Conservation (phyloP, 2,329 filamentous ascomycete genomes). For the Dothidotthia symphoricarpi region DNA sequence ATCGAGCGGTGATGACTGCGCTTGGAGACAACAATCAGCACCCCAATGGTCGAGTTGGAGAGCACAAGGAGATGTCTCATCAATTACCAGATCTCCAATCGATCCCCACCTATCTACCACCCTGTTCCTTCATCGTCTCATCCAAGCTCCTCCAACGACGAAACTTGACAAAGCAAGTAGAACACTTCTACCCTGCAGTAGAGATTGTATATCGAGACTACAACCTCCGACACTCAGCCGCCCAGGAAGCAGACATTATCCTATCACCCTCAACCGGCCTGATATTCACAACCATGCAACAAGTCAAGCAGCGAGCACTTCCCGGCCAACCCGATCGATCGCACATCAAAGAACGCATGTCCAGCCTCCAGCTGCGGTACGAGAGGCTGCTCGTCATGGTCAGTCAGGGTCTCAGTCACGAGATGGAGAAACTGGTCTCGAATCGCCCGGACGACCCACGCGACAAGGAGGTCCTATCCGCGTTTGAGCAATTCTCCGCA, state of each 20-base stretch:
- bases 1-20: background rate
- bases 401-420: slow-evolving; percentile 44
- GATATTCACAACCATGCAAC: slow-evolving; percentile 68
- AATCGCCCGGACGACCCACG: slow-evolving; percentile 28
- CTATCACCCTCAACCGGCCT: slow-evolving; percentile 68
- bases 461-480: slow-evolving; percentile 49
- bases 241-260: slow-evolving; percentile 68
- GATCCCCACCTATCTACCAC: slow-evolving; percentile 16
- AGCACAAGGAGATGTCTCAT: background rate
- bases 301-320: slow-evolving; percentile 68
- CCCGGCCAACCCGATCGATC: slow-evolving; percentile 54
- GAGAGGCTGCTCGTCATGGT: slow-evolving; percentile 68
- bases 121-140: slow-evolving; percentile 54
- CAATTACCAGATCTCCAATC: slow-evolving; percentile 24
- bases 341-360: slow-evolving; percentile 55
- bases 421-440: slow-evolving; percentile 22
- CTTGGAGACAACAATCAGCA: background rate
- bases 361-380: slow-evolving; percentile 58
- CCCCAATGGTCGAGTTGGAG: too few relatives aligned
- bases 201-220: slow-evolving; percentile 63
- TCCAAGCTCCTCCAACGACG: slow-evolving; percentile 48
- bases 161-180: slow-evolving; percentile 51
- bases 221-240: slow-evolving; percentile 24
- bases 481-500: slow-evolving; percentile 53
- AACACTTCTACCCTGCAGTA: slow-evolving; percentile 50